Evolutionary conservation across 2,329 filamentous ascomycete genomes (phyloP).

Genomic region (Alternaria triticimaculans): DNA sequence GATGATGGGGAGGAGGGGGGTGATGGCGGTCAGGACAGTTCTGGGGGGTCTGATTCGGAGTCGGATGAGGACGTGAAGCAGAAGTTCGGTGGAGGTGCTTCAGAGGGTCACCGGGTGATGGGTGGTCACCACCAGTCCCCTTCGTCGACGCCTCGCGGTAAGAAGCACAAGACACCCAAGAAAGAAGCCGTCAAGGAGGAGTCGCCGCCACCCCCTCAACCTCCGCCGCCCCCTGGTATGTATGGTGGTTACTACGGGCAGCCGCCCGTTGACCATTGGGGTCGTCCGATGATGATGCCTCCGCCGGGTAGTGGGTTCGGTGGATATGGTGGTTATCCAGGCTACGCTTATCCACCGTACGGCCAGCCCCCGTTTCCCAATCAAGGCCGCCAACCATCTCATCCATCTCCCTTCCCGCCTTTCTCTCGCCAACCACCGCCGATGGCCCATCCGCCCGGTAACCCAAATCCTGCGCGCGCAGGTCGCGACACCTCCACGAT

Average conservation of each 20-base stretch:
- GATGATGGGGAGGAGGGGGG: slow-evolving; percentile 5
- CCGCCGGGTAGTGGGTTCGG: not conserved
- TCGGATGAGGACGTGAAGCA: slow-evolving; percentile 7
- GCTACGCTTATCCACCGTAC: slow-evolving; percentile 2
- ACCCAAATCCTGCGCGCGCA: not conserved
- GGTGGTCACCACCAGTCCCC: slow-evolving; percentile 13
- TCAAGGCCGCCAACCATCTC: not conserved
- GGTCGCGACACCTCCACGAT: slow-evolving; percentile 1
- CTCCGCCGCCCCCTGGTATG: not conserved
- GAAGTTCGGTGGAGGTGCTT: slow-evolving; percentile 5
- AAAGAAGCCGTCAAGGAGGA: not conserved
- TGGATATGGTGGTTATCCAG: slow-evolving; percentile 8
- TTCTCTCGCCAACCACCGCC: not conserved
- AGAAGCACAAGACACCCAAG: slow-evolving; percentile 8
- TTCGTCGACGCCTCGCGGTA: not conserved
- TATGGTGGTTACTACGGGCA: not conserved
- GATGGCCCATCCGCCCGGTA: slow-evolving; percentile 2
- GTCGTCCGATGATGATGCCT: not conserved
- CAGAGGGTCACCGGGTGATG: slow-evolving; percentile 3
- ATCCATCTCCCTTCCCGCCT: no score
- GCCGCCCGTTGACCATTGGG: slow-evolving; percentile 7
- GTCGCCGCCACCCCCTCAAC: not conserved
- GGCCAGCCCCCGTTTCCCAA: not conserved
- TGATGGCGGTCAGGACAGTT: slow-evolving; percentile 7
- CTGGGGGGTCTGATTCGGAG: not conserved